Evolutionary conservation across 345 rosid genomes (phyloP), one percentile per base, ranked within the genome.

Genomic region (Turritis glabra): DNA sequence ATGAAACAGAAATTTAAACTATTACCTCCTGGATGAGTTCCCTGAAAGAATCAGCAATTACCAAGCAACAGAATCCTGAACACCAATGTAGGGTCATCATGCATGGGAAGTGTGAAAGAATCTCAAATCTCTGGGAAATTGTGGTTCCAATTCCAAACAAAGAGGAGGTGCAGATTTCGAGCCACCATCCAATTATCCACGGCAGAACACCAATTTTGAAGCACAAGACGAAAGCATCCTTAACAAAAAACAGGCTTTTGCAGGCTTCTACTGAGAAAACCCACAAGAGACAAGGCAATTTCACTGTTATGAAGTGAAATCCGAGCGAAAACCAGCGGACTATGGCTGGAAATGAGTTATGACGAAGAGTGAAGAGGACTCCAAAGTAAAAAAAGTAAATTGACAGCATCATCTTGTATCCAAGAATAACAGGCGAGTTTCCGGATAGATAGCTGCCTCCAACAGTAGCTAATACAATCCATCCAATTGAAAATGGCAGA

Each of bases 141-240:
- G 14, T 40, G 25, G 59, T 27, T 58, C 62, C 69, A 67, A 40
- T 27, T 58, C 62, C 69, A 67, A 40, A 47, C 60, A 75, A 3
- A 40, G 67, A 59, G 23, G 27, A 58, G 18, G 32, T 60, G 54
- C 74, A 68, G 54, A 68, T 37, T 23, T 3, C 13, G 30, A 72
- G 41, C 74, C 67, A 75, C 4, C 60, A 67, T 5, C 76, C 76
- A 51, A 72, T 59, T 1, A 72, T 13, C 69, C 67, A 72, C 59
- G 79, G 79, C 58, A 75, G 11, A 4, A 60, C 35, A 67, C 74
- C 54, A 40, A 75, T 9, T 68, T 75, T 67, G 0, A 75, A 14
- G 3, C 23, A 46, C 41, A 68, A 26, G 32, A 75, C 32, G 0
- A 19, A 58, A 29, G 47, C 62, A 50, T 47, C 30, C 63, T 37